Evolutionary conservation across 2,329 filamentous ascomycete genomes (phyloP).

Genomic region (Orbilia ellipsospora): DNA sequence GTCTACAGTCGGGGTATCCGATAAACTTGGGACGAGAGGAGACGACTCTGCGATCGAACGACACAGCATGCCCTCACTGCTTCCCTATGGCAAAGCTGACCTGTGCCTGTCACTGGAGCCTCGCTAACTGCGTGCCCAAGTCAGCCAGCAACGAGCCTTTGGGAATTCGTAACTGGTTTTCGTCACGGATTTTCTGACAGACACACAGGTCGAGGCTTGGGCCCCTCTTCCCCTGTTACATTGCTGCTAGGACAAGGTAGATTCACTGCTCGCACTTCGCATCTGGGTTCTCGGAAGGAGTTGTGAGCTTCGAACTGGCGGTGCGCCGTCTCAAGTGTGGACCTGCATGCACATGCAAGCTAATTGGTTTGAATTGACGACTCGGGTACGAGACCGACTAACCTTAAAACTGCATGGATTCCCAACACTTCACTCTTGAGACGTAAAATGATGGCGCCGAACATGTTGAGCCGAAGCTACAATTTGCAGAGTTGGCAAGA

Average conservation of each 20-base stretch:
- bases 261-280: conserved; percentile 42
- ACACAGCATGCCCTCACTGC: not conserved
- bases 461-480: not conserved
- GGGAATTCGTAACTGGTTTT: conserved; percentile 31
- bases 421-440: not conserved
- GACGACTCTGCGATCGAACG: not conserved
- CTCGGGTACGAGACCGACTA: conserved; percentile 13
- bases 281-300: not conserved
- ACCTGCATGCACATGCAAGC: no score
- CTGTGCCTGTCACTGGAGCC: conserved; percentile 5
- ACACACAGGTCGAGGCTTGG: conserved; percentile 26
- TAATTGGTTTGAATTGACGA: no score
- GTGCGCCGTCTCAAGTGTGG: no score
- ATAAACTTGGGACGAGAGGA: conserved; percentile 36
- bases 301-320: not conserved
- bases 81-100: not conserved
- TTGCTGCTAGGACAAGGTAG: not conserved
- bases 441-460: no score
- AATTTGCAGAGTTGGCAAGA: no score
- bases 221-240: conserved; percentile 5
- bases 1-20: not conserved
- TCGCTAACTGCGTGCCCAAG: conserved; percentile 30
- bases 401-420: conserved; percentile 30
- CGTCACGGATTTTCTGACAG: conserved; percentile 30
- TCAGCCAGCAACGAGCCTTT: conserved; percentile 42